Percentiles rank a stretch among this genome's conserved stretches.
These are phyloP conservation scores for Wallacemonas sp. DNA, from an alignment of 208 protist genomes.

Conservation along the genomic window DNA sequence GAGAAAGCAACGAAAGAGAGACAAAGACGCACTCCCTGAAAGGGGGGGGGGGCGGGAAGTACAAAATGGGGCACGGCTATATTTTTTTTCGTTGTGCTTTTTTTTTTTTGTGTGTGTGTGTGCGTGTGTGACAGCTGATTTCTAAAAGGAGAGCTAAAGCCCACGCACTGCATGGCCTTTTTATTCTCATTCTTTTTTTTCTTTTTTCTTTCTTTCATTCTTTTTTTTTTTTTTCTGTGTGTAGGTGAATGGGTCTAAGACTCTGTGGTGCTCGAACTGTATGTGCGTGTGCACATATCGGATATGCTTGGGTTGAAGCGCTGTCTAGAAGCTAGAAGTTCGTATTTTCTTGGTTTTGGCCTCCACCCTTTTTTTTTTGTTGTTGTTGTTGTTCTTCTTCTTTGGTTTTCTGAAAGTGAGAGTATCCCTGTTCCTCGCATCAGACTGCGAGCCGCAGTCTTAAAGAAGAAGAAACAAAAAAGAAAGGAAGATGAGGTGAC, in stretches of 20 bases:
- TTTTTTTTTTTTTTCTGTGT: neutral
- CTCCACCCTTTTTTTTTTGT: no score
- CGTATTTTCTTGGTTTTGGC: no score
- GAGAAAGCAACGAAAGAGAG: no score
- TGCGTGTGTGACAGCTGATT: neutral
- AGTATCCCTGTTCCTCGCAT: no score
- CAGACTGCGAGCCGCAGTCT: neutral
- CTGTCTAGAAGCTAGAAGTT: no score
- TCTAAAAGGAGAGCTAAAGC: neutral
- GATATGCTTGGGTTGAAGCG: no score
- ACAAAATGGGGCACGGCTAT: neutral
- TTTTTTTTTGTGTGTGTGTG: neutral
- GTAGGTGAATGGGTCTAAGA: no score
- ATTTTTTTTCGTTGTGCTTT: neutral
- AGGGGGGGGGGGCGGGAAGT: neutral
- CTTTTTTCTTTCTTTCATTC: neutral
- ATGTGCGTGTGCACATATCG: neutral
- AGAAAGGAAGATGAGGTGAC: neutral
- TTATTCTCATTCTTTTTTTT: conserved; percentile 8
- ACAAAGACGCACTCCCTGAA: neutral
- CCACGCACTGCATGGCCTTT: neutral
- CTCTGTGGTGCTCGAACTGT: no score
- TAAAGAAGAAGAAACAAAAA: conserved; percentile 3
- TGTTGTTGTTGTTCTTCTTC: neutral
- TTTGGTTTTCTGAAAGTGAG: neutral